phyloP scores from a whole-genome alignment of 371 early-diverging fungal genomes.

The Rhizopus delemar region DNA sequence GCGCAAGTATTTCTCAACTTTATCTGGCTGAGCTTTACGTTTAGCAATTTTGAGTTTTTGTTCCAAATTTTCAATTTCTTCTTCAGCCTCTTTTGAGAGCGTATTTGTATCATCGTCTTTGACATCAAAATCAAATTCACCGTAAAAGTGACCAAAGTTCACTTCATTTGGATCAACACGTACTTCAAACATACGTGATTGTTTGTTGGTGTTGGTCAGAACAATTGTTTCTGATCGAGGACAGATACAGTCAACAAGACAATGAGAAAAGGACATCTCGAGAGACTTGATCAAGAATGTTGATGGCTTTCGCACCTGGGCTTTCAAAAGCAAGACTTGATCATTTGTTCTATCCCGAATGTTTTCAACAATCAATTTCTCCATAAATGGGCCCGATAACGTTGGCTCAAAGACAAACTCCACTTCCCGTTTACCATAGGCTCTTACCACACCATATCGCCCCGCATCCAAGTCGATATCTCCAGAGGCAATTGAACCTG shows the following conservation, averaged over 20 bases:
- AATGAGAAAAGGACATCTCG: conserved; percentile 78
- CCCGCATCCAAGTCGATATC: conserved; percentile 80
- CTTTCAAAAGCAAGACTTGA: conserved; percentile 84
- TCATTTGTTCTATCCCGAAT: conserved; percentile 85
- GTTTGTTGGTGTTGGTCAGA: conserved; percentile 81
- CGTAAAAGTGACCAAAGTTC: conserved; percentile 56
- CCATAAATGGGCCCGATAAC: conserved; percentile 84
- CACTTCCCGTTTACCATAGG: conserved; percentile 89
- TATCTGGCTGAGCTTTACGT: conserved; percentile 89
- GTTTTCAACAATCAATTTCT: conserved; percentile 88
- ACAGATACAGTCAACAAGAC: conserved; percentile 57
- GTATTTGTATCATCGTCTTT: conserved; percentile 64
- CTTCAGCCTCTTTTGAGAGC: conserved; percentile 83
- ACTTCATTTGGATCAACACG: conserved; percentile 76
- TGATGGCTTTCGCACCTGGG: conserved; percentile 86
- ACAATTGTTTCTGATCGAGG: conserved; percentile 55
- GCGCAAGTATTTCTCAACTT: conserved; percentile 82
- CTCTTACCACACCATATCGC: conserved; percentile 87
- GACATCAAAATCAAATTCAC: conserved; percentile 72
- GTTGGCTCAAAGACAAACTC: conserved; percentile 92
- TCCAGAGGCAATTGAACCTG: conserved; percentile 94
- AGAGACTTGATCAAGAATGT: conserved; percentile 82
- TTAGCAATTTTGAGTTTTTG: conserved; percentile 96
- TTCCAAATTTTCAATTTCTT: conserved; percentile 92
- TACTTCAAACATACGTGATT: conserved; percentile 81